A percentile compares a stretch with the other conserved stretches of the same genome.
Conservation (phyloP, 495 filamentous ascomycete genomes). For the Jackrogersella minutella region DNA sequence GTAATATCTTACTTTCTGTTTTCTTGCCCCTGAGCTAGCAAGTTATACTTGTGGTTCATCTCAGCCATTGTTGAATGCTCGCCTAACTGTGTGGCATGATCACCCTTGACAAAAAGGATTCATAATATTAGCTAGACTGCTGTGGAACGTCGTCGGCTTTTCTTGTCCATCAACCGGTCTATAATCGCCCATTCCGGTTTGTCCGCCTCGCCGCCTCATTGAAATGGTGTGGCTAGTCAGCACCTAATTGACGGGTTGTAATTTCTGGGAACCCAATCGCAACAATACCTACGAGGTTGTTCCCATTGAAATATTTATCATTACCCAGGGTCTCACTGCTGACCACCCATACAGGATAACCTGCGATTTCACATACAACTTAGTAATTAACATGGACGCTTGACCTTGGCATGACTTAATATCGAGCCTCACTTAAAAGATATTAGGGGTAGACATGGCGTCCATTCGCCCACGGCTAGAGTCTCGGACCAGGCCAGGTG, state of each 20-base stretch:
- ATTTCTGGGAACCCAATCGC: conserved; percentile 23
- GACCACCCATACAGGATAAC: conserved; percentile 21
- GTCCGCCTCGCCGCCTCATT: conserved; percentile 19
- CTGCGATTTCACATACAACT: neutral
- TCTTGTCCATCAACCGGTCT: conserved; percentile 15
- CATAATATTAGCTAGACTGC: conserved; percentile 15
- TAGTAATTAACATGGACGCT: conserved; percentile 29
- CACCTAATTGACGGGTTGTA: conserved; percentile 33
- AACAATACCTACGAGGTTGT: conserved; percentile 16
- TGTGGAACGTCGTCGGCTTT: conserved; percentile 22
- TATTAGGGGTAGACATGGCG: conserved; percentile 33
- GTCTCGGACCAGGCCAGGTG: conserved; percentile 25
- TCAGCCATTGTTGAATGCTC: conserved; percentile 3
- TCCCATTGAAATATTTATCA: conserved; percentile 2
- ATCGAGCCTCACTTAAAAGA: conserved; percentile 14
- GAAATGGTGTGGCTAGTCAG: conserved; percentile 31
- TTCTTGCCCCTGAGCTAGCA: conserved; percentile 3
- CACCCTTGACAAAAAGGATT: conserved; percentile 17
- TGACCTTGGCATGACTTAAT: conserved; percentile 17
- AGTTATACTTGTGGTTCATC: conserved; percentile 2
- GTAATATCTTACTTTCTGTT: conserved; percentile 18
- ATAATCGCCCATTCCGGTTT: conserved; percentile 10
- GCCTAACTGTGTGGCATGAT: conserved; percentile 6
- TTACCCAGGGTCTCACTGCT: conserved; percentile 26
- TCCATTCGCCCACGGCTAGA: conserved; percentile 29